Percentiles rank a stretch among this genome's conserved stretches.
phyloP scores from a whole-genome alignment of 345 rosid genomes.

The Sonneratia caseolaris region DNA sequence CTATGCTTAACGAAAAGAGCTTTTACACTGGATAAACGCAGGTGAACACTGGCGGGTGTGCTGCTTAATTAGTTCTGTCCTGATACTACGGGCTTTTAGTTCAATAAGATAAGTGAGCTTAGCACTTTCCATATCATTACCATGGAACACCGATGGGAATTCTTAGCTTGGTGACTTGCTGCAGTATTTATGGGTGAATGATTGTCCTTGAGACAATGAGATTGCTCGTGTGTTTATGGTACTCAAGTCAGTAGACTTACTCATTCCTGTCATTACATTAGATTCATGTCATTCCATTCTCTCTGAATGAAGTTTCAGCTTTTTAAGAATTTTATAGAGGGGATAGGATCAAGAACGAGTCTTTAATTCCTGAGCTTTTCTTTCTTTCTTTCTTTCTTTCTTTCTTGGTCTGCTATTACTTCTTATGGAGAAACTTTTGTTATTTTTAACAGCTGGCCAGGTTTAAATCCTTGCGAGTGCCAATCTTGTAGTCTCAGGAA shows the following conservation, averaged over 20 bases:
- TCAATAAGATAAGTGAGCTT: background rate
- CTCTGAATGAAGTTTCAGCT: too few relatives aligned
- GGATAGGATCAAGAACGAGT: too few relatives aligned
- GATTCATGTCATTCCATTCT: too few relatives aligned
- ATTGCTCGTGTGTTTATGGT: background rate
- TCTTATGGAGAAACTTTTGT: background rate
- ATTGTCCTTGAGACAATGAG: background rate
- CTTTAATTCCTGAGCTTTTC: background rate
- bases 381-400: background rate
- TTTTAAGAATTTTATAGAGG: too few relatives aligned
- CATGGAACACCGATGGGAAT: background rate
- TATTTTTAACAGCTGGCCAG: background rate
- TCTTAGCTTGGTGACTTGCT: background rate
- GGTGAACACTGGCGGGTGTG: background rate
- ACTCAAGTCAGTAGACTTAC: too few relatives aligned
- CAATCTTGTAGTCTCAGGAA: constrained; percentile 1
- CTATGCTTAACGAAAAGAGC: background rate
- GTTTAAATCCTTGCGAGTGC: background rate
- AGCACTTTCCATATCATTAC: background rate
- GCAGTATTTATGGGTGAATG: background rate
- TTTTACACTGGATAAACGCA: background rate
- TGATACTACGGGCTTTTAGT: background rate
- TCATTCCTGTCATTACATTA: too few relatives aligned
- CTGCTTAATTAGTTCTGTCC: background rate
- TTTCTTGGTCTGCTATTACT: too few relatives aligned